These are phyloP conservation scores for Colletotrichum neosansevieriae DNA, from an alignment of 2,329 filamentous ascomycete species.

Conservation along the genomic window DNA sequence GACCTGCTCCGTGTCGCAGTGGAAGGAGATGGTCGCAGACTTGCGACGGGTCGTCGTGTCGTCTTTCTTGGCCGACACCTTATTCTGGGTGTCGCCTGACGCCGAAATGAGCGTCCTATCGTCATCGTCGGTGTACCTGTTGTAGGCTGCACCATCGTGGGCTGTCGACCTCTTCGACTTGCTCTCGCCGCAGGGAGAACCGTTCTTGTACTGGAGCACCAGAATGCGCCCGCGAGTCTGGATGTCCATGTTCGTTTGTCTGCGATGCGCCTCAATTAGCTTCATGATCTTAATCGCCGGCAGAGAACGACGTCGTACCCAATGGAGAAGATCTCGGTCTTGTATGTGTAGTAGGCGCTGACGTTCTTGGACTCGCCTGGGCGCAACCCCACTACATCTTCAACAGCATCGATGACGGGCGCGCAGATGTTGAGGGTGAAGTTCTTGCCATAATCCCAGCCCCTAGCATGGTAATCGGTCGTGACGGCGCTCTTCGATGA, in stretches of 20 bases:
- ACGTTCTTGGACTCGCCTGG: slow-evolving; percentile 76
- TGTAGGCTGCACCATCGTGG: slow-evolving; percentile 45
- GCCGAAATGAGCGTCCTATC: slow-evolving; percentile 49
- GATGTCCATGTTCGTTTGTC: slow-evolving; percentile 66
- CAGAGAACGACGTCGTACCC: slow-evolving; percentile 68
- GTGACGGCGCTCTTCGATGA: slow-evolving; percentile 56
- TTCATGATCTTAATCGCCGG: not conserved
- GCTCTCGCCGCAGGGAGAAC: slow-evolving; percentile 76
- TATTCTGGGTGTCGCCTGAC: slow-evolving; percentile 43
- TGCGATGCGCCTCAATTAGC: slow-evolving; percentile 45
- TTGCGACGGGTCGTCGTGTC: slow-evolving; percentile 65
- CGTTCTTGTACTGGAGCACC: slow-evolving; percentile 80
- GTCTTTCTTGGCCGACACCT: slow-evolving; percentile 50
- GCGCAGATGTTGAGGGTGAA: slow-evolving; percentile 88
- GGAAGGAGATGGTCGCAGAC: slow-evolving; percentile 90
- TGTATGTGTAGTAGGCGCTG: slow-evolving; percentile 79
- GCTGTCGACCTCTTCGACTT: slow-evolving; percentile 52
- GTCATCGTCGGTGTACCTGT: slow-evolving; percentile 48
- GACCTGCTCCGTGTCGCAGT: slow-evolving; percentile 87
- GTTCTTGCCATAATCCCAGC: slow-evolving; percentile 83
- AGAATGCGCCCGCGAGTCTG: slow-evolving; percentile 77
- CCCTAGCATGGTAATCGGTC: slow-evolving; percentile 72
- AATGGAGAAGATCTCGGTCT: slow-evolving; percentile 78
- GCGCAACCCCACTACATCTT: slow-evolving; percentile 73
- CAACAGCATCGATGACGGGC: slow-evolving; percentile 75